phyloP scores from a whole-genome alignment of 2,329 filamentous ascomycete species.

The Cytospora paraplurivora region DNA sequence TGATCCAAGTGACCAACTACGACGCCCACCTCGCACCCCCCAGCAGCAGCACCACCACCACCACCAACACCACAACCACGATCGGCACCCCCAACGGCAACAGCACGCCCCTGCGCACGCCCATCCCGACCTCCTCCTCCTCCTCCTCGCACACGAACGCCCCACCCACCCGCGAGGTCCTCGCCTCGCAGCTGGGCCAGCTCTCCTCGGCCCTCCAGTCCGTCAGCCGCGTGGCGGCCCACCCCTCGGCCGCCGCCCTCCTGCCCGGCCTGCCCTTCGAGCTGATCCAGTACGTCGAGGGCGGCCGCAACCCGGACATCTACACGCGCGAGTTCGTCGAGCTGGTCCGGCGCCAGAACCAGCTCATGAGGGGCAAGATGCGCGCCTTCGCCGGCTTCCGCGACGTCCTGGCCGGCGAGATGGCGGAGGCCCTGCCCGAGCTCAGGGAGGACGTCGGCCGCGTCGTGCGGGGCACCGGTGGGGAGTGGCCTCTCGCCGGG shows the following conservation, averaged over 20 bases:
- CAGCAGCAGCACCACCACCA: conserved; percentile 4
- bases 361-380: conserved; percentile 67
- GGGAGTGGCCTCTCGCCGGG: conserved; percentile 27
- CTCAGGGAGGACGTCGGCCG: conserved; percentile 53
- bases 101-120: conserved; percentile 55
- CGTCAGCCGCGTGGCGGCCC: conserved; percentile 45
- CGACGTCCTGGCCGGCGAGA: conserved; percentile 63
- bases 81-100: conserved; percentile 41
- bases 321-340: conserved; percentile 76
- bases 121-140: conserved; percentile 62
- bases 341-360: conserved; percentile 66
- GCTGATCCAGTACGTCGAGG: conserved; percentile 69
- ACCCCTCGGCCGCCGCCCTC: conserved; percentile 32
- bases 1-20: conserved; percentile 65
- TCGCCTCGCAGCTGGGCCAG: conserved; percentile 53
- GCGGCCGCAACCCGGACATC: conserved; percentile 72
- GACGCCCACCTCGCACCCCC: conserved; percentile 49
- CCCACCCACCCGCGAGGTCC: conserved; percentile 56
- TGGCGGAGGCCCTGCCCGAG: conserved; percentile 61
- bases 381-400: conserved; percentile 62
- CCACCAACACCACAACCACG: conserved; percentile 12
- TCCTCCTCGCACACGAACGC: conserved; percentile 46
- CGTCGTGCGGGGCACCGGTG: conserved; percentile 52
- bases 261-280: conserved; percentile 62
- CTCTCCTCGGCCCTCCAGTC: conserved; percentile 44